Evolutionary conservation across 345 rosid genomes (phyloP), one percentile per base, ranked within the genome.

Genomic region (Streptanthus diversifolius): DNA sequence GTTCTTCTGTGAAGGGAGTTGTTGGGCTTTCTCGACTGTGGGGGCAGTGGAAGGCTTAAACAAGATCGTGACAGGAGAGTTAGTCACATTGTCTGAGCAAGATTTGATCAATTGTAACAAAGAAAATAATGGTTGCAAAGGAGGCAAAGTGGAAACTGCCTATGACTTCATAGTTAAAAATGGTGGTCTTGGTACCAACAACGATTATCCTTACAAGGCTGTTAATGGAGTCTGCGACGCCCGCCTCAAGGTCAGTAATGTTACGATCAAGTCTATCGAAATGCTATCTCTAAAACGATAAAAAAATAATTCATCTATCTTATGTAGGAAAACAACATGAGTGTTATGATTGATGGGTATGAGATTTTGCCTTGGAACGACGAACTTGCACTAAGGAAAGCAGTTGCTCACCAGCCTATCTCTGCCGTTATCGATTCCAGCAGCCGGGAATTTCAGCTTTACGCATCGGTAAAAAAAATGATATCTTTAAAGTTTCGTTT

Each of bases 11-110:
- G 17, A 83, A 88, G 95, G 91, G 67, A 83, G 93, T 69, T 92
- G 97, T 52, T 90, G 98, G 98, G 98, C 97, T 0, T 92, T 92
- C 63, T 88, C 98, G 0, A 84, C 96, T 0, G 87, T 88, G 44
- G 93, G 89, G 10, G 90, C 93, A 1, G 79, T 90, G 4, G 92
- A 93, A 80, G 88, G 97, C 53, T 78, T 90, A 80, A 83, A 83
- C 84, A 75, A 85, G 71, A 83, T 93, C 32, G 82, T 77, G 68
- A 87, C 90, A 0, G 88, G 90, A 24, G 77, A 78, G 9, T 68
- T 90, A 57, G 40, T 79, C 21, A 82, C 90, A 49, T 81, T 90
- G 7, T 93, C 93, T 8, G 97, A 87, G 54, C 96, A 93, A 79
- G 87, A 84, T 62, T 83, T 90, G 22, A 81, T 93, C 27, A 90